A percentile compares a stretch with the other conserved stretches of the same genome.
These are phyloP conservation scores for Boletellus ananiceps DNA, from an alignment of 768 basidiomycete species.

Conservation along the genomic window DNA sequence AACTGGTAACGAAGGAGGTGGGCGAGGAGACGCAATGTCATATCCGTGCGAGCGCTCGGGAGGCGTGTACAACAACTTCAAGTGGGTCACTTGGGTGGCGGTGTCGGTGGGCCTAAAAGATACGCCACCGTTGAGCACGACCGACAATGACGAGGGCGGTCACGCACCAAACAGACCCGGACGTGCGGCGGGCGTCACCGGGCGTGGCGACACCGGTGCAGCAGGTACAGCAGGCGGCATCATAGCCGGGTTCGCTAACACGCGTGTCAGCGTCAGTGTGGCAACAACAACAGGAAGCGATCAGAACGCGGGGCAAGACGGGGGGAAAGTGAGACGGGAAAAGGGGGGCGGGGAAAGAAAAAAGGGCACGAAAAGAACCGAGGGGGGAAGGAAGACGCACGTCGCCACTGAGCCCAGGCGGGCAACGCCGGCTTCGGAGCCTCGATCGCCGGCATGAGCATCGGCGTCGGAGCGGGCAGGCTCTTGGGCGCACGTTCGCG, in stretches of 20 bases:
- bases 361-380: no score
- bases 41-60: no score
- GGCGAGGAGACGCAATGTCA: no score
- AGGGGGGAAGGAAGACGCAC: conserved; percentile 33
- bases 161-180: conserved; percentile 62
- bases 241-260: conserved; percentile 59
- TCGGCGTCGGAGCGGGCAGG: conserved; percentile 34
- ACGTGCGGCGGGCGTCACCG: conserved; percentile 48
- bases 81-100: conserved; percentile 1
- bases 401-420: conserved; percentile 86
- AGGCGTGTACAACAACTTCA: no score
- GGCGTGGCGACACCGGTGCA: conserved; percentile 27
- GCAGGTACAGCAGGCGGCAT: conserved; percentile 48
- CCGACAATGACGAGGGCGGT: background rate
- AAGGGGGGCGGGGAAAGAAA: no score
- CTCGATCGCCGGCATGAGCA: conserved; percentile 36
- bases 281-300: background rate
- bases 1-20: no score
- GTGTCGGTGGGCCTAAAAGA: conserved; percentile 31
- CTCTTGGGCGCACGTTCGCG: conserved; percentile 44
- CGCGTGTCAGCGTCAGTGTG: background rate
- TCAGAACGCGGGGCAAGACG: no score
- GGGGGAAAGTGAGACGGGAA: no score
- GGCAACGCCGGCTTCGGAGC: conserved; percentile 52
- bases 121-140: no score